Conservation (phyloP, 1,139 yeast species). For the Saccharomycopsis crataegensis region DNA sequence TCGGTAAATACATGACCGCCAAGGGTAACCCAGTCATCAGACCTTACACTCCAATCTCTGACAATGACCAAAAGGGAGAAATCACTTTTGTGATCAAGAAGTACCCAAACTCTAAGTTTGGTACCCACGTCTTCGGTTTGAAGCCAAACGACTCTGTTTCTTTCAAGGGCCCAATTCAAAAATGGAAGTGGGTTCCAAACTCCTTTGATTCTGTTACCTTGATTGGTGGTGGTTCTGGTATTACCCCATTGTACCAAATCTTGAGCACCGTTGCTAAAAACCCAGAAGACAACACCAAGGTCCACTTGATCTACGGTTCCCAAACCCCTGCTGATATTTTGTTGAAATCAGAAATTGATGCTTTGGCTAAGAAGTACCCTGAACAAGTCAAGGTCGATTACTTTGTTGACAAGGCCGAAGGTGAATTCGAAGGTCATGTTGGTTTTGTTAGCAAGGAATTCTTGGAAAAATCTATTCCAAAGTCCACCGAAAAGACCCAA, state of each 20-base stretch:
- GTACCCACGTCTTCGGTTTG: slow-evolving; percentile 63
- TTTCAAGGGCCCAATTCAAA: slow-evolving; percentile 90
- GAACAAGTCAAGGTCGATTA: slow-evolving; percentile 71
- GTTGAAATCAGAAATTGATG: slow-evolving; percentile 72
- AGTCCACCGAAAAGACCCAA: slow-evolving; percentile 54
- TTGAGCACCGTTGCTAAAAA: slow-evolving; percentile 69
- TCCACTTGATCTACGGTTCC: slow-evolving; percentile 69
- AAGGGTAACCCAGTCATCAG: slow-evolving; percentile 88
- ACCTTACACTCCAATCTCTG: slow-evolving; percentile 92
- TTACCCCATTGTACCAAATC: slow-evolving; percentile 91
- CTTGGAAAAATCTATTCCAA: slow-evolving; percentile 49
- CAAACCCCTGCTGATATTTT: slow-evolving; percentile 72
- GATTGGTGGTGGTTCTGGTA: slow-evolving; percentile 95
- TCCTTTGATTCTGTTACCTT: slow-evolving; percentile 71
- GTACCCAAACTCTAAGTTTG: slow-evolving; percentile 80
- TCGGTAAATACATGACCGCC: slow-evolving; percentile 74
- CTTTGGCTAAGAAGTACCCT: slow-evolving; percentile 57
- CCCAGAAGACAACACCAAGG: slow-evolving; percentile 72
- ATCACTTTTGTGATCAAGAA: slow-evolving; percentile 78
- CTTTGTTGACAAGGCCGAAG: slow-evolving; percentile 65
- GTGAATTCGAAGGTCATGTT: slow-evolving; percentile 41
- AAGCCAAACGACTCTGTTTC: slow-evolving; percentile 76
- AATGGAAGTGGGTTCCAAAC: slow-evolving; percentile 90
- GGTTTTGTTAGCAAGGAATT: slow-evolving; percentile 74
- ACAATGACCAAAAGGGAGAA: slow-evolving; percentile 60